phyloP scores from a whole-genome alignment of 176 grass and related monocot genomes.

The Bothriochloa decipiens region DNA sequence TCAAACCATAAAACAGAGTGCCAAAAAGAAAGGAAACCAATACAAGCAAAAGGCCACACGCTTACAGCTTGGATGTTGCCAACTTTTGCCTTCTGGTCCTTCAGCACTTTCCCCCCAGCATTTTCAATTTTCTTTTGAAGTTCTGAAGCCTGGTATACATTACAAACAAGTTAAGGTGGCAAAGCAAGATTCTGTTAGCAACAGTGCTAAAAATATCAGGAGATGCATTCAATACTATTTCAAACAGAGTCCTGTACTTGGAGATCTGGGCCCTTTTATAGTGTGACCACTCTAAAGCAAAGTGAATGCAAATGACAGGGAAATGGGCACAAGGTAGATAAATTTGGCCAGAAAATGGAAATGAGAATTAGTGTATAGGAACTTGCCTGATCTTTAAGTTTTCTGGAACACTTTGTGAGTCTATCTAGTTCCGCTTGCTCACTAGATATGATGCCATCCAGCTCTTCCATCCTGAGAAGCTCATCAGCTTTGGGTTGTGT shows the following conservation, averaged over 20 bases:
- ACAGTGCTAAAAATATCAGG: conserved; percentile 8
- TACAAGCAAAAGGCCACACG: conserved; percentile 19
- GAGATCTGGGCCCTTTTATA: conserved; percentile 12
- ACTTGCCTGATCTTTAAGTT: conserved; percentile 83
- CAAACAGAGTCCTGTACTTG: neutral
- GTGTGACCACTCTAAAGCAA: neutral
- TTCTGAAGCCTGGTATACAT: conserved; percentile 69
- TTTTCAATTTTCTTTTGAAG: conserved; percentile 98
- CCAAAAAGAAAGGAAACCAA: neutral
- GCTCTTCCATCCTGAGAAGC: conserved; percentile 63
- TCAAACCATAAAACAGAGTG: neutral
- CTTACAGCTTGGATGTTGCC: conserved; percentile 79
- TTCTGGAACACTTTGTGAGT: conserved; percentile 78
- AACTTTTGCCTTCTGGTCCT: conserved; percentile 94
- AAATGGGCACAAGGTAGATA: conserved; percentile 18
- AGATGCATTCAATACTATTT: conserved; percentile 18
- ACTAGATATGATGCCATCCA: conserved; percentile 61
- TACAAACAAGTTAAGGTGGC: neutral
- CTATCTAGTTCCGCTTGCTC: conserved; percentile 74
- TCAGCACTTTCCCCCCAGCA: conserved; percentile 76
- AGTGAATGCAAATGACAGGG: neutral
- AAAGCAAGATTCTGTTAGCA: conserved; percentile 14
- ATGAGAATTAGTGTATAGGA: conserved; percentile 29
- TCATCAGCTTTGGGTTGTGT: conserved; percentile 78
- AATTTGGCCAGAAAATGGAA: neutral